Evolutionary conservation across 495 filamentous ascomycete species (phyloP), one percentile per base, ranked within the genome.

Genomic region (Penicillium taxi): DNA sequence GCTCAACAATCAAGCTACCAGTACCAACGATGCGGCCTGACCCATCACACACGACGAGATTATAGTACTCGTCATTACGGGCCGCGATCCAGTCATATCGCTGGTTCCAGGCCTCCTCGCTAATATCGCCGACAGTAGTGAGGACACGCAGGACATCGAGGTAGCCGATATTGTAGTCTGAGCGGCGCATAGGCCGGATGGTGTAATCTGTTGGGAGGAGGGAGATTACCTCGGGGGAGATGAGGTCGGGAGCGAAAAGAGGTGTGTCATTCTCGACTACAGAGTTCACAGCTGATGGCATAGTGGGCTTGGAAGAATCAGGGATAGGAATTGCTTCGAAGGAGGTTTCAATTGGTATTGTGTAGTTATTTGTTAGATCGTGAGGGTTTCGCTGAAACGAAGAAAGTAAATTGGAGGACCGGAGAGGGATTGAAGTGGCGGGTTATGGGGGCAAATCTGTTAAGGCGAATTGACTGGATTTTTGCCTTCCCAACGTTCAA

Each of bases 81-180:
- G 70, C 72, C 22, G 70, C 69, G 69, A 98, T 90, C 80, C 81
- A 94, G 40, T 86, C 75, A 56, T 83, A 96, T 26, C 86, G 78
- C 53, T 80, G 67, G 46, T 79, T 67, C 75, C 86, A 98, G 38
- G 74, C 63, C 39, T 78, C 73, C 58, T 82, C 73, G 27, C 66
- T 71, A 45, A 96, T 83, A 26, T 95, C 87, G 38, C 93, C 93
- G 16, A 98, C 93, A 23, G 81, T 86, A 3, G 91, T 96, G 46
- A 98, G 69, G 18, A 95, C 88, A 9, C 86, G 78, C 33, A 98
- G 75, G 38, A 88, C 86, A 58, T 94, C 87, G 29, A 96, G 79
- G 61, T 94, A 94, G 39, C 67, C 65, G 3, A 68, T 66, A 18
- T 74, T 61, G 67, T 81, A 94, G 67, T 98, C 91, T 51, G 69